Evolutionary conservation across 2,329 filamentous ascomycete genomes (phyloP), one percentile per base, ranked within the genome.

Genomic region (Xylogone sp.): DNA sequence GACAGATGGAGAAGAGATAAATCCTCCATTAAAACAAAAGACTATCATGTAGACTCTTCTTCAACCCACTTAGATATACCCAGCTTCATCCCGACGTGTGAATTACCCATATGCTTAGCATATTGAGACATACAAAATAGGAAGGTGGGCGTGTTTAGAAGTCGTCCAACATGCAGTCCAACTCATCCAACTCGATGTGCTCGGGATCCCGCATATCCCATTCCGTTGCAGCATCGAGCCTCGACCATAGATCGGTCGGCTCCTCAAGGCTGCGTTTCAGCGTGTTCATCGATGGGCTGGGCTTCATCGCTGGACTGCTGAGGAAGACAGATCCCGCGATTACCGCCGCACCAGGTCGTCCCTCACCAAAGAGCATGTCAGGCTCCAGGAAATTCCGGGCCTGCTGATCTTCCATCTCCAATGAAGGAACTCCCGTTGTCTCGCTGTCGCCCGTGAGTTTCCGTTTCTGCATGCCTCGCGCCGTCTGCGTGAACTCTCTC

Each of bases 401-500:
- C 8, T 58, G 57, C 45, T 60, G 49, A 50, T 59, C 56, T 52
- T 62, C 62, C 54, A 65, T 60, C 29, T 65, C 62, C 4, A 42
- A 45, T 12, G 51, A 53, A 9, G 62, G 63, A 27, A 62, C 76
- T 51, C 75, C 76, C 58, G 84, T 81, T 60, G 82, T 75, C 47
- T 73, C 67, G 47, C 81, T 76, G 59, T 83, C 78, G 43, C 57
- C 56, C 45, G 59, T 76, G 20, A 84, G 72, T 63, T 84, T 86
- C 55, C 80, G 75, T 66, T 82, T 84, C 54, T 68, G 68, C 61
- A 97, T 81, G 46, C 87, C 90, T 59, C 90, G 89, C 16, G 94
- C 94, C 1, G 92, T 97, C 71, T 96, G 90, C 6, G 93, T 97
- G 66, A 99, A 99, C 70, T 97, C 94, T 65, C 88, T 89, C 75